Base-by-base conservation (phyloP, 164 flowering plant species). In the Tetracentron sinense region DNA sequence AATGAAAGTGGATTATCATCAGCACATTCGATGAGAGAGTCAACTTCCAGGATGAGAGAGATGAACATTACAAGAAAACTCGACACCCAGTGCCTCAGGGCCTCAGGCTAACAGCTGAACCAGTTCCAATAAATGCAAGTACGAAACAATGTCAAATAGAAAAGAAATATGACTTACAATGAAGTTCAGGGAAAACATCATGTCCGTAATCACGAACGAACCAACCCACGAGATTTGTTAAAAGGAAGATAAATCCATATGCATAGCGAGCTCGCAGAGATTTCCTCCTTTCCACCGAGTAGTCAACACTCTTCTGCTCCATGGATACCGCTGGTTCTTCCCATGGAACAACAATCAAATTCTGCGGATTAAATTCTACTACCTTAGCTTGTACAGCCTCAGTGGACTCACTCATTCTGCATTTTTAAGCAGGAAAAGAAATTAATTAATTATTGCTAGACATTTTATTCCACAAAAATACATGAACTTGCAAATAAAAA, bases 141-240 rank as follows among this genome's bases (percentile, higher is more conserved):
- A 0, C 30, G n/a, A n/a, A 22, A 23, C 16, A 35, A 22, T 27
- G n/a, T 29, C 25, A 54, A 29, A 11, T 11, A 60, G 8, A 1
- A 6, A 35, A 42, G 20, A 54, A 14, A 15, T 27, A 38, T 42
- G 47, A 71, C 96, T 76, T 76, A 89, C 98, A 82, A 3, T 69
- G 82, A 3, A 82, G 65, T 59, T 72, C 59, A 49, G 83, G 77
- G 20, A 82, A 59, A 57, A 77, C 42, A 42, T 56, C 75, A 52
- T 84, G 83, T 11, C 88, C 91, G 61, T 90, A 92, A 56, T 92
- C 98, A 15, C 96, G 95, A 31, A 84, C 56, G 54, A 83, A 68
- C 96, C 96, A 92, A 61, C 93, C 96, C 54, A 70, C 5, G 14
- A 92, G 79, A 74, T 85, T 90, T 2, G 69, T 75, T 17, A 88